Percentiles rank a stretch among this genome's conserved stretches.
These are phyloP conservation scores for Trametes coccinea DNA, from an alignment of 768 basidiomycete species.

Conservation along the genomic window DNA sequence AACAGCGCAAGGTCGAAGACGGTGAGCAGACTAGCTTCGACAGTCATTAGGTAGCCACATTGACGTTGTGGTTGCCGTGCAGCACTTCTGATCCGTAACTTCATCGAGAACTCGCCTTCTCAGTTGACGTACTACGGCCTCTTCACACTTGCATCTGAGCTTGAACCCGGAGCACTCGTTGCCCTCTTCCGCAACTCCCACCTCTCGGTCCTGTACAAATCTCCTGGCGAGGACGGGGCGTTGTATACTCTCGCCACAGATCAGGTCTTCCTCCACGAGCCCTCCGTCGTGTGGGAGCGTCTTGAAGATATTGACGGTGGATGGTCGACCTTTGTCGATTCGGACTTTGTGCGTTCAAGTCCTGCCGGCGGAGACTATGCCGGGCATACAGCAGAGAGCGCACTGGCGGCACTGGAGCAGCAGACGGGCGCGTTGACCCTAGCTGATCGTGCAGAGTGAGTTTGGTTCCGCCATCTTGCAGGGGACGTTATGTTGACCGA, in stretches of 20 bases:
- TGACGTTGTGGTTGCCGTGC: not conserved
- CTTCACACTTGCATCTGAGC: constrained; percentile 64
- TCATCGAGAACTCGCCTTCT: constrained; percentile 70
- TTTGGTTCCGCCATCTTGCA: constrained; percentile 18
- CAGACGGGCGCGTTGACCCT: constrained; percentile 40
- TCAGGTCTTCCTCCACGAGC: constrained; percentile 73
- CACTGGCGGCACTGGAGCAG: constrained; percentile 51
- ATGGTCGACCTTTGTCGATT: constrained; percentile 76
- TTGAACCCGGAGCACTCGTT: constrained; percentile 59
- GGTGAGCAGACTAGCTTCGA: constrained; percentile 48
- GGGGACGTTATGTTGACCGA: not conserved
- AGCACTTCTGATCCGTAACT: constrained; percentile 70
- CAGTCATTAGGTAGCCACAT: not conserved
- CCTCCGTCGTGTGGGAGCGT: constrained; percentile 87
- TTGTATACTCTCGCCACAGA: constrained; percentile 88
- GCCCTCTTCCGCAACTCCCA: constrained; percentile 92
- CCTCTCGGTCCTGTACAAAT: constrained; percentile 82
- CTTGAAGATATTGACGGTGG: constrained; percentile 86
- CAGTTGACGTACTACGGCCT: constrained; percentile 89
- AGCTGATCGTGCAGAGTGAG: constrained; percentile 64
- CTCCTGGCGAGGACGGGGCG: constrained; percentile 39
- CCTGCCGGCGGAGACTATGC: constrained; percentile 84
- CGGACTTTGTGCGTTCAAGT: constrained; percentile 58
- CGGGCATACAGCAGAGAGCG: constrained; percentile 66
- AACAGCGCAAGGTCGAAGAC: constrained; percentile 64